phyloP scores from a whole-genome alignment of 2,329 filamentous ascomycete species.

The Penicillium aurantiogriseum region DNA sequence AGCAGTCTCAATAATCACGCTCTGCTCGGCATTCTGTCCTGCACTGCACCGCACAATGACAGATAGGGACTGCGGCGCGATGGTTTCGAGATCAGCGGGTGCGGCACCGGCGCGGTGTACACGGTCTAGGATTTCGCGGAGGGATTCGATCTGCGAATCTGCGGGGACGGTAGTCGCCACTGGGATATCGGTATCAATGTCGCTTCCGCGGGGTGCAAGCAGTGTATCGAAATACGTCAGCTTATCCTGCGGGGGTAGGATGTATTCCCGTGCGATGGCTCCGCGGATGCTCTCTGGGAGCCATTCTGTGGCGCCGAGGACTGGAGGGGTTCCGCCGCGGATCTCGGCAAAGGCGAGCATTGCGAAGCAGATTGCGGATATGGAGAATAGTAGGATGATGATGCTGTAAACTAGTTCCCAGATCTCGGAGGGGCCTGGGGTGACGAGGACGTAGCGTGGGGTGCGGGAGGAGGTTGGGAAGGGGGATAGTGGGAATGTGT shows the following conservation, averaged over 20 bases:
- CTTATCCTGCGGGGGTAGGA: constrained; percentile 21
- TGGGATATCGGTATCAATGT: background rate
- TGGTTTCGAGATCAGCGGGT: constrained; percentile 17
- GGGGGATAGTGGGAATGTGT: constrained; percentile 68
- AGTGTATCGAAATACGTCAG: constrained; percentile 19
- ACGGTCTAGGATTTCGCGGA: constrained; percentile 32
- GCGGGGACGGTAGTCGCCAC: constrained; percentile 1
- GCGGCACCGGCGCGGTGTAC: constrained; percentile 23
- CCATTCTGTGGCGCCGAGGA: constrained; percentile 56
- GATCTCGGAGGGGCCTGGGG: constrained; percentile 54
- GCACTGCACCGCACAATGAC: constrained; percentile 26
- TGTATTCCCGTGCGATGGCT: constrained; percentile 42
- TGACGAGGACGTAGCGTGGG: constrained; percentile 68
- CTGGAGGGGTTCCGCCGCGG: constrained; percentile 56
- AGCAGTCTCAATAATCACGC: constrained; percentile 25
- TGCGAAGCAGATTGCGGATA: constrained; percentile 62
- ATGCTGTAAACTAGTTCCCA: constrained; percentile 56
- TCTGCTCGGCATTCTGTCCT: constrained; percentile 20
- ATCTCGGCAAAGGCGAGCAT: constrained; percentile 63
- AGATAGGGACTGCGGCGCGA: constrained; percentile 14
- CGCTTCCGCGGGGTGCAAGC: constrained; percentile 1
- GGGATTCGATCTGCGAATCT: constrained; percentile 18
- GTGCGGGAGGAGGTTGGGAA: constrained; percentile 46
- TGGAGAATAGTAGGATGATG: constrained; percentile 59
- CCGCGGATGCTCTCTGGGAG: constrained; percentile 54